Evolutionary conservation across 805 yeast species (phyloP), one percentile per base, ranked within the genome.

Genomic region (Dipodascopsis uninucleata): DNA sequence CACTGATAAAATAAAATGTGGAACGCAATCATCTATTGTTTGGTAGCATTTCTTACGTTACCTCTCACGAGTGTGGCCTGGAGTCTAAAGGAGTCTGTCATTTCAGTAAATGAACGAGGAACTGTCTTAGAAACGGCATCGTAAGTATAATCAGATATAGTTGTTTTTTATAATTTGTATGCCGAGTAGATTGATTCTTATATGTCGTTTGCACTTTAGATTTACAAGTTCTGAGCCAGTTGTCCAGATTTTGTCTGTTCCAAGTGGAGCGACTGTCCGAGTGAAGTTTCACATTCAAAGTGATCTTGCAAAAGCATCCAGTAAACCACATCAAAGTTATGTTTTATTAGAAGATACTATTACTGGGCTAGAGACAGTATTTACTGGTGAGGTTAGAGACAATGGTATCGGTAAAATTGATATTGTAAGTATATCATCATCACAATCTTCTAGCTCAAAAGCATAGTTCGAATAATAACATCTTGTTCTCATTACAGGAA

Each of bases 361-460:
- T 9, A 24, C 57, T 6, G 62, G 60, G 3, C 45, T 63, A 23
- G 63, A 61, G 31, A 56, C 58, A 28, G 36, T 57, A 28, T 63
- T 53, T 44, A 49, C 61, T 9, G 58, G 58, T 9, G 53, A 50
- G 4, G 64, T 64, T 28, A 56, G 60, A 37, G 55, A 57, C 36
- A 61, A 59, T 28, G 69, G 68, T n/a, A 54, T 56, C 29, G 66
- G 62, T 25, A 59, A 63, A 36, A 54, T 60, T 16, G 53, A 56
- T 16, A 48, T 69, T 29, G 60, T 68, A 35, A 22, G 55, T 36
- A 5, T 8, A 10, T 28, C 25, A 14, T 8, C n/a, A 18, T 31
- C 17, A 23, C 26, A 28, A 35, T 36, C 22, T 14, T 31, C 16
- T 9, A 31, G 25, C 16, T 14, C n/a, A 12, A n/a, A 26, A 26